These are phyloP conservation scores for Berberis vulgaris DNA, from an alignment of 164 flowering plant genomes.

Conservation along the genomic window DNA sequence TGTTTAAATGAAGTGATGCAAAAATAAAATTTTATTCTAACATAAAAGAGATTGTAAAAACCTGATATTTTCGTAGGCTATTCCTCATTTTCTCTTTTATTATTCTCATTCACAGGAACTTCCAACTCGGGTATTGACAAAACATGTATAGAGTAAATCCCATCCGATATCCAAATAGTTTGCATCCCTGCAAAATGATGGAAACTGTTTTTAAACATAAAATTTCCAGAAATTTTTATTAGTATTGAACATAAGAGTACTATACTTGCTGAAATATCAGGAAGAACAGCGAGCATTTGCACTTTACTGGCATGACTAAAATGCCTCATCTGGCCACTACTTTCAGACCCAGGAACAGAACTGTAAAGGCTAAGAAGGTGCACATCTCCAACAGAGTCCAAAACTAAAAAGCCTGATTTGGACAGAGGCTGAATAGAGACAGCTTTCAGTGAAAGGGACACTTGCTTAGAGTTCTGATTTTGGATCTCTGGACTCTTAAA, in stretches of 20 bases:
- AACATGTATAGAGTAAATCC: conserved; percentile 48
- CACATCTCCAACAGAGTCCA: conserved; percentile 68
- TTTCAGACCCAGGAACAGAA: conserved; percentile 27
- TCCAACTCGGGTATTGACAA: conserved; percentile 38
- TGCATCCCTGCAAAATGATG: conserved; percentile 42
- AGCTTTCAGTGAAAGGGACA: conserved; percentile 37
- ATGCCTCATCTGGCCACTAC: conserved; percentile 33
- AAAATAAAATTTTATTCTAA: not conserved
- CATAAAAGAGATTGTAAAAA: conserved; percentile 10
- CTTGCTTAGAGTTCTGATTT: conserved; percentile 12
- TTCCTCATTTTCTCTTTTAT: conserved; percentile 27
- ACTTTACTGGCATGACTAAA: conserved; percentile 49
- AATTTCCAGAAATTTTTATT: not conserved
- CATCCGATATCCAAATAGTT: conserved; percentile 78
- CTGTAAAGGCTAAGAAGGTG: conserved; percentile 38
- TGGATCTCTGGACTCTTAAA: conserved; percentile 30
- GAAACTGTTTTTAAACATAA: conserved; percentile 5
- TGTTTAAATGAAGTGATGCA: not conserved
- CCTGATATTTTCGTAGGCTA: conserved; percentile 54
- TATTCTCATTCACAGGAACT: conserved; percentile 24
- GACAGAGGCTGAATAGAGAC: conserved; percentile 56
- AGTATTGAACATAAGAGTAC: conserved; percentile 7
- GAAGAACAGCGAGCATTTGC: conserved; percentile 54
- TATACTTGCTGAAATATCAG: conserved; percentile 49
- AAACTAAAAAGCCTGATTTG: conserved; percentile 40